A percentile compares a stretch with the other conserved stretches of the same genome.
These are phyloP conservation scores for Penicillium mononematosum DNA, from an alignment of 495 filamentous ascomycete species.

Conservation along the genomic window DNA sequence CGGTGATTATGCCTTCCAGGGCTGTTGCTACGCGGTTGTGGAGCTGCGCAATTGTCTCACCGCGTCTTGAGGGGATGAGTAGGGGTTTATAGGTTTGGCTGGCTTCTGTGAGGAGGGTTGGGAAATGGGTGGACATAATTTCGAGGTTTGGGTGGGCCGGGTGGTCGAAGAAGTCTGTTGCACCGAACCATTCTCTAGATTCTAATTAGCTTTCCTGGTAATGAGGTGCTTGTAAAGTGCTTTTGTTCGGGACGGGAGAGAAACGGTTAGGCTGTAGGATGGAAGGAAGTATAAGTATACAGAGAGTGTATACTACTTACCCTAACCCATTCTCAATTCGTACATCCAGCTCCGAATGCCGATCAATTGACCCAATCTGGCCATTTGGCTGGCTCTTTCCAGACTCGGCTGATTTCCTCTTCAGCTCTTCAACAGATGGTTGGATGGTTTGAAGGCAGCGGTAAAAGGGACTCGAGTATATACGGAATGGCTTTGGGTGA, in stretches of 20 bases:
- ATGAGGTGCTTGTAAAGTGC: background rate
- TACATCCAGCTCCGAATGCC: slow-evolving; percentile 45
- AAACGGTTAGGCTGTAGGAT: background rate
- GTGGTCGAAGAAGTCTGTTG: slow-evolving; percentile 67
- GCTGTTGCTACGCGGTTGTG: slow-evolving; percentile 76
- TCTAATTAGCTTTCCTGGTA: background rate
- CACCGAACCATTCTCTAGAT: slow-evolving; percentile 83
- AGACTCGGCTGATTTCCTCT: slow-evolving; percentile 21
- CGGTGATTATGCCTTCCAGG: slow-evolving; percentile 65
- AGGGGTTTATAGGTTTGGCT: slow-evolving; percentile 49
- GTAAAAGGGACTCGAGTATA: slow-evolving; percentile 89
- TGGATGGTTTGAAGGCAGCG: slow-evolving; percentile 85
- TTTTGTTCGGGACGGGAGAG: background rate
- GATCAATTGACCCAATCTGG: slow-evolving; percentile 19
- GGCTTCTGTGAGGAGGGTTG: slow-evolving; percentile 50
- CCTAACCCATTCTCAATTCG: slow-evolving; percentile 74
- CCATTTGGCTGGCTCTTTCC: background rate
- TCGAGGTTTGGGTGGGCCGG: slow-evolving; percentile 66
- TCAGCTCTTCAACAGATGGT: slow-evolving; percentile 61
- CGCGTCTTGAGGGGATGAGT: slow-evolving; percentile 63
- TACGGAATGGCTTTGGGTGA: slow-evolving; percentile 57
- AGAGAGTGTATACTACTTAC: slow-evolving; percentile 32
- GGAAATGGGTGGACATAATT: slow-evolving; percentile 64
- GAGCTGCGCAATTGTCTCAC: slow-evolving; percentile 74
- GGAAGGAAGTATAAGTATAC: background rate